phyloP scores from a whole-genome alignment of 495 filamentous ascomycete genomes.

The Tuber melanosporum region DNA sequence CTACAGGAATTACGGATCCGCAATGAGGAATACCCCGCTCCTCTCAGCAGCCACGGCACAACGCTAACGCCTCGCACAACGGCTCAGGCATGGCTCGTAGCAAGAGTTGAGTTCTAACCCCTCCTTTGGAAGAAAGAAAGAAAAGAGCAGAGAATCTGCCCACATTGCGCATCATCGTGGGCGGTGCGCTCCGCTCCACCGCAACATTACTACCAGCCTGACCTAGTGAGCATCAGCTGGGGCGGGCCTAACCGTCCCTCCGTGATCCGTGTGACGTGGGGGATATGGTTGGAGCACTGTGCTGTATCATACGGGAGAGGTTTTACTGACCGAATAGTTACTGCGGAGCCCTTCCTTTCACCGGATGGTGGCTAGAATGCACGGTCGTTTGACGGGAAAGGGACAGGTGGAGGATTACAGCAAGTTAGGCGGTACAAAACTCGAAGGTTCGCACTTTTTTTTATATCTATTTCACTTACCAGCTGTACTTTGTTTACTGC shows the following conservation, averaged over 20 bases:
- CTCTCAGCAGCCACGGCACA: conserved; percentile 14
- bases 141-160: not conserved
- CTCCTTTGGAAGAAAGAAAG: conserved; percentile 32
- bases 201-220: not conserved
- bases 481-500: not conserved
- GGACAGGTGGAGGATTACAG: conserved; percentile 53
- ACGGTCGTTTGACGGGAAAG: conserved; percentile 51
- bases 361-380: conserved; percentile 51
- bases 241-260: not conserved
- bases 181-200: not conserved
- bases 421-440: conserved; percentile 53
- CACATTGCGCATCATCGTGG: not conserved
- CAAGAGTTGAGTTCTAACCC: conserved; percentile 40
- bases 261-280: not conserved
- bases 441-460: conserved; percentile 48
- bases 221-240: not conserved
- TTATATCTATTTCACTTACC: not conserved
- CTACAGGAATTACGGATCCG: conserved; percentile 19
- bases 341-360: conserved; percentile 57
- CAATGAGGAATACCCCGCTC: conserved; percentile 17
- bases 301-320: not conserved
- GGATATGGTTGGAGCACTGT: not conserved
- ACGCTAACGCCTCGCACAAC: conserved; percentile 12
- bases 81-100: conserved; percentile 37
- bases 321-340: conserved; percentile 47